A percentile compares a stretch with the other conserved stretches of the same genome.
phyloP scores from a whole-genome alignment of 2,329 filamentous ascomycete genomes.

The Nothopassalora personata region DNA sequence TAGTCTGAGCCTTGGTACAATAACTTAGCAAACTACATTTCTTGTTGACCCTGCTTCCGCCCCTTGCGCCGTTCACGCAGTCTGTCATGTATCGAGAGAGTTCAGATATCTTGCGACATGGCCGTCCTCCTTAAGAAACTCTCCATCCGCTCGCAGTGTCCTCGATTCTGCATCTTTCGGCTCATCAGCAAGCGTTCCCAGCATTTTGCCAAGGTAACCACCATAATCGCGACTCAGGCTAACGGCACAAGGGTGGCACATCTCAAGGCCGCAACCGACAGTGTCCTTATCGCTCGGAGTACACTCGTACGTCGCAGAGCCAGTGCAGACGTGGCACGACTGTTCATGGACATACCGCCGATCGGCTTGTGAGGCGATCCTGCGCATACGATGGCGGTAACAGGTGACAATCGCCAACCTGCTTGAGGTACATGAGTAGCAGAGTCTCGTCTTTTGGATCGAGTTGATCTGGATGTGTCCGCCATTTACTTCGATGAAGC shows the following conservation, averaged over 20 bases:
- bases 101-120: conserved; percentile 23
- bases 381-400: neutral
- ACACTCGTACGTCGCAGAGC: conserved; percentile 37
- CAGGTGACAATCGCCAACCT: conserved; percentile 28
- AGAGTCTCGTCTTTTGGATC: conserved; percentile 36
- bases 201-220: conserved; percentile 24
- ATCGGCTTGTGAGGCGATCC: neutral
- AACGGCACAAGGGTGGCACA: conserved; percentile 30
- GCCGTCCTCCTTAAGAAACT: conserved; percentile 31
- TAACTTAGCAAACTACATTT: neutral
- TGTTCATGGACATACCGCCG: too few relatives aligned
- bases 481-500: conserved; percentile 32
- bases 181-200: conserved; percentile 4
- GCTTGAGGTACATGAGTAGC: conserved; percentile 33
- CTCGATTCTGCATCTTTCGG: neutral
- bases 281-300: conserved; percentile 7
- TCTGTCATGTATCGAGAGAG: neutral
- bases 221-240: conserved; percentile 19
- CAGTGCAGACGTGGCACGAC: conserved; percentile 42
- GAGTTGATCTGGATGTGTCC: conserved; percentile 28
- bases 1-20: neutral
- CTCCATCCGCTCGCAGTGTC: conserved; percentile 31
- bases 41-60: neutral
- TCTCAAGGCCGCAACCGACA: conserved; percentile 29
- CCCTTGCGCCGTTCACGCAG: neutral